These are phyloP conservation scores for Martensiomyces pterosporus DNA, from an alignment of 192 early-diverging fungal genomes.

Conservation along the genomic window DNA sequence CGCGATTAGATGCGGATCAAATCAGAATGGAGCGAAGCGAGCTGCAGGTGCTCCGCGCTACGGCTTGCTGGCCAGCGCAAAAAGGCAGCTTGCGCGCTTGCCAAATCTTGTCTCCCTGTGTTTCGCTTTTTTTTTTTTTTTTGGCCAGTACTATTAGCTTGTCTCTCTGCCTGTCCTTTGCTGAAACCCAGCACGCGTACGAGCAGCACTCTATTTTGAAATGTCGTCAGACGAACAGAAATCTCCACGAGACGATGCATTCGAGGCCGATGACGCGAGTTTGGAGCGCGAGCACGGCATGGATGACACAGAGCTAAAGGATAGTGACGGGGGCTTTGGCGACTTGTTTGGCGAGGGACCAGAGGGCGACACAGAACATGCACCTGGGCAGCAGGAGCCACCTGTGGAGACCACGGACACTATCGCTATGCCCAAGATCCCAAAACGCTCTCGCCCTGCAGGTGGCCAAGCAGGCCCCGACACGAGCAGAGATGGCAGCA, in stretches of 20 bases:
- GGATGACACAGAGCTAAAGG: neutral
- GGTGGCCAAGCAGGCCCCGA: neutral
- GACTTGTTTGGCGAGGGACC: slow-evolving; percentile 11
- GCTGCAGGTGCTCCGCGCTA: no score
- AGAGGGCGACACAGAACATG: neutral
- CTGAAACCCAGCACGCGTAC: no score
- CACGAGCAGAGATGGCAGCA: neutral
- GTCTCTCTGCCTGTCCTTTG: neutral
- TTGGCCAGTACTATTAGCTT: neutral
- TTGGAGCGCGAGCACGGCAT: no score
- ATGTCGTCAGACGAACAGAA: slow-evolving; percentile 7
- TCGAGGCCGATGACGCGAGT: no score
- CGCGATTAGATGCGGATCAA: no score
- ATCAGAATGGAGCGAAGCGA: no score
- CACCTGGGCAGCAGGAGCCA: no score
- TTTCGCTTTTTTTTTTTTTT: neutral
- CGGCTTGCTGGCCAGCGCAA: no score
- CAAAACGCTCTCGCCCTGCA: slow-evolving; percentile 15
- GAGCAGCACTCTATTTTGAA: no score
- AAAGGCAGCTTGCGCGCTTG: no score
- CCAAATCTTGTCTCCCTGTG: no score
- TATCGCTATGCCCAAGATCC: slow-evolving; percentile 40
- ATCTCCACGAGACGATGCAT: slow-evolving; percentile 1
- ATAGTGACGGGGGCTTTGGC: neutral
- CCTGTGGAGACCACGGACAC: slow-evolving; percentile 4